These are phyloP conservation scores for Beauveria sp. DNA, from an alignment of 2,329 filamentous ascomycete species.

Conservation along the genomic window DNA sequence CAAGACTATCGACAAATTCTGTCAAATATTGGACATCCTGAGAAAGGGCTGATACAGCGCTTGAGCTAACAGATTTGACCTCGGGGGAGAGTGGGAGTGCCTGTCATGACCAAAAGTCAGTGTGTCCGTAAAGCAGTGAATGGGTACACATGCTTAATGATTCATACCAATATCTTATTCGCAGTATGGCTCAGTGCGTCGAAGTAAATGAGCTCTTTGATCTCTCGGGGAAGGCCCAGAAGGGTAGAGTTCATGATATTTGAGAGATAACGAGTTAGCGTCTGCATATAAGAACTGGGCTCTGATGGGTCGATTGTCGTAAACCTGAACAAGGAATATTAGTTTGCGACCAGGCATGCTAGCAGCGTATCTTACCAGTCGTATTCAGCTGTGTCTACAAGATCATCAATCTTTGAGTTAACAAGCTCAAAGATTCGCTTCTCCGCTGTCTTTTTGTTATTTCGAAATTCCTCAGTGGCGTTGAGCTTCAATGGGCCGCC, in stretches of 20 bases:
- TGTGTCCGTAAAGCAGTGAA: background rate
- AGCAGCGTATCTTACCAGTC: constrained; percentile 57
- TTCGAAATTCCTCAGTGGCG: constrained; percentile 79
- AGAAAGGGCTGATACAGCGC: constrained; percentile 73
- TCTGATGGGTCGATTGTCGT: constrained; percentile 54
- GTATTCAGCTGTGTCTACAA: constrained; percentile 95
- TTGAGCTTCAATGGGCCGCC: constrained; percentile 71
- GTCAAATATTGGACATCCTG: constrained; percentile 79
- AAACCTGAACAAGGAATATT: constrained; percentile 31
- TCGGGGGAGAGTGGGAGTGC: constrained; percentile 68
- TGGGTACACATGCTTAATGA: constrained; percentile 18
- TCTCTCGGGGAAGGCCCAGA: constrained; percentile 84
- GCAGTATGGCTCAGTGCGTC: constrained; percentile 89
- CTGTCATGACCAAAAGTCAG: constrained; percentile 27
- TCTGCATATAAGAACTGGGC: constrained; percentile 91
- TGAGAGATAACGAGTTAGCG: constrained; percentile 81
- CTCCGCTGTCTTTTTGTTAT: constrained; percentile 90
- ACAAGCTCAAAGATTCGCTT: constrained; percentile 98
- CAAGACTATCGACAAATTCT: constrained; percentile 78
- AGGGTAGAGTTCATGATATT: constrained; percentile 97
- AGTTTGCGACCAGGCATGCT: background rate
- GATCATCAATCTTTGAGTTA: constrained; percentile 96
- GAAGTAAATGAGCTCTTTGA: constrained; percentile 97
- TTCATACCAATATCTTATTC: constrained; percentile 67
- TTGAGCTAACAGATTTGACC: constrained; percentile 79